phyloP scores from a whole-genome alignment of 2,329 filamentous ascomycete species.

The Pseudogymnoascus sp. region DNA sequence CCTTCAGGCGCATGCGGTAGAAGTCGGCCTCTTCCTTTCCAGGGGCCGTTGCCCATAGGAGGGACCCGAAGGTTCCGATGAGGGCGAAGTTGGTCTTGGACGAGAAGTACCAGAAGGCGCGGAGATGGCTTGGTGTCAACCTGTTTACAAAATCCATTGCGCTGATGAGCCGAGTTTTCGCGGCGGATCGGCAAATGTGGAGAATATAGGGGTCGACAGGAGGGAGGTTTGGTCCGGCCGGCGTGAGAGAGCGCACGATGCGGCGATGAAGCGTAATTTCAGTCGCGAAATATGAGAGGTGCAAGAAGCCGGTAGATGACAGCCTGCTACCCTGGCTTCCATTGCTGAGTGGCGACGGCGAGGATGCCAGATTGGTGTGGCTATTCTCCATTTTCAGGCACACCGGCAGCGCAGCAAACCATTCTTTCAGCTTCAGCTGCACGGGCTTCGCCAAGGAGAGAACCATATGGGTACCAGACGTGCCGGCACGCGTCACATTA shows the following conservation, averaged over 20 bases:
- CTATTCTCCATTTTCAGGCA: conserved; percentile 57
- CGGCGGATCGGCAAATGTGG: conserved; percentile 87
- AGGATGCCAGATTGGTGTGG: conserved; percentile 31
- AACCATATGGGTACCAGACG: conserved; percentile 65
- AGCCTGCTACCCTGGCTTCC: conserved; percentile 31
- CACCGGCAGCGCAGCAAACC: conserved; percentile 63
- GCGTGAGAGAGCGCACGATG: conserved; percentile 73
- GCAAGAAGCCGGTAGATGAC: conserved; percentile 67
- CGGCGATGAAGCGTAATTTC: conserved; percentile 90
- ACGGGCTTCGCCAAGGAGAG: conserved; percentile 73
- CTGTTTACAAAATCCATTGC: conserved; percentile 98
- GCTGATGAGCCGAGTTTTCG: conserved; percentile 88
- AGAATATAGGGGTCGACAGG: conserved; percentile 71
- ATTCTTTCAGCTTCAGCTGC: conserved; percentile 75
- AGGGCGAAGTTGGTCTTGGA: conserved; percentile 88
- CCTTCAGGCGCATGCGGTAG: conserved; percentile 75
- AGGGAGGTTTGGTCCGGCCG: conserved; percentile 29
- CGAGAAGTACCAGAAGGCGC: conserved; percentile 89
- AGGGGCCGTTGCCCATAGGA: conserved; percentile 84
- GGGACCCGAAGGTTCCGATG: conserved; percentile 86
- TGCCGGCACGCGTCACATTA: conserved; percentile 57
- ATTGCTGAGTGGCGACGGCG: conserved; percentile 32
- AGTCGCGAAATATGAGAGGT: conserved; percentile 87
- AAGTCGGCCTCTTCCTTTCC: conserved; percentile 86
- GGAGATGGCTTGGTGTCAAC: conserved; percentile 75